phyloP scores from a whole-genome alignment of 371 early-diverging fungal species.

The Mucor plumbeus region DNA sequence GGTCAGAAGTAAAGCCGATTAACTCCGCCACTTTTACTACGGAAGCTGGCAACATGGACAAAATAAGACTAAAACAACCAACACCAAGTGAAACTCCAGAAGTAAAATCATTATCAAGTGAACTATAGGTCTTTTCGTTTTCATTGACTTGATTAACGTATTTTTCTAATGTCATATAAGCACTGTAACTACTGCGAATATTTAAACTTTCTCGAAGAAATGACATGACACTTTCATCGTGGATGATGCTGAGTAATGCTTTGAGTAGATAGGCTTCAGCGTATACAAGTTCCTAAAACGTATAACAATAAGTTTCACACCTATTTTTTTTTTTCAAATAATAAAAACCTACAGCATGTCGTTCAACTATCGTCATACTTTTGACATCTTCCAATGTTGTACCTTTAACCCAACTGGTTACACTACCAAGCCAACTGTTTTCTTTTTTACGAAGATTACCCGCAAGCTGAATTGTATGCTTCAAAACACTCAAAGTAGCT shows the following conservation, averaged over 20 bases:
- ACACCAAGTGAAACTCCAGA: slow-evolving; percentile 75
- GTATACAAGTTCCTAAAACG: slow-evolving; percentile 65
- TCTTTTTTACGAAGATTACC: slow-evolving; percentile 54
- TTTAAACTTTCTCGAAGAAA: slow-evolving; percentile 78
- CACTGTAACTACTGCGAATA: slow-evolving; percentile 69
- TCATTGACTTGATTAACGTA: slow-evolving; percentile 50
- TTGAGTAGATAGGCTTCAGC: slow-evolving; percentile 75
- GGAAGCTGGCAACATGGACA: slow-evolving; percentile 55
- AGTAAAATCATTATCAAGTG: slow-evolving; percentile 72
- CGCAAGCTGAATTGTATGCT: slow-evolving; percentile 62
- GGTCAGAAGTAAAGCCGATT: slow-evolving; percentile 75
- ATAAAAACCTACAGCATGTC: slow-evolving; percentile 62
- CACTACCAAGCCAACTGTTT: slow-evolving; percentile 38
- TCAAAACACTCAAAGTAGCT: slow-evolving; percentile 62
- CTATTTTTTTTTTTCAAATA: background rate
- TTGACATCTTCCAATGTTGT: slow-evolving; percentile 53
- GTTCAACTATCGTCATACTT: slow-evolving; percentile 64
- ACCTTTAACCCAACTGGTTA: slow-evolving; percentile 47
- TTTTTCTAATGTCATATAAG: slow-evolving; percentile 63
- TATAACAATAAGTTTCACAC: background rate
- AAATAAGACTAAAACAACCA: slow-evolving; percentile 61
- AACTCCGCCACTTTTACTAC: slow-evolving; percentile 65
- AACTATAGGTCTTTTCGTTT: slow-evolving; percentile 15
- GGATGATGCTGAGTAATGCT: slow-evolving; percentile 69
- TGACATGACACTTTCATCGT: slow-evolving; percentile 72